Conservation (phyloP, 2,329 filamentous ascomycete species). For the Chrysoporthe austroafricana region DNA sequence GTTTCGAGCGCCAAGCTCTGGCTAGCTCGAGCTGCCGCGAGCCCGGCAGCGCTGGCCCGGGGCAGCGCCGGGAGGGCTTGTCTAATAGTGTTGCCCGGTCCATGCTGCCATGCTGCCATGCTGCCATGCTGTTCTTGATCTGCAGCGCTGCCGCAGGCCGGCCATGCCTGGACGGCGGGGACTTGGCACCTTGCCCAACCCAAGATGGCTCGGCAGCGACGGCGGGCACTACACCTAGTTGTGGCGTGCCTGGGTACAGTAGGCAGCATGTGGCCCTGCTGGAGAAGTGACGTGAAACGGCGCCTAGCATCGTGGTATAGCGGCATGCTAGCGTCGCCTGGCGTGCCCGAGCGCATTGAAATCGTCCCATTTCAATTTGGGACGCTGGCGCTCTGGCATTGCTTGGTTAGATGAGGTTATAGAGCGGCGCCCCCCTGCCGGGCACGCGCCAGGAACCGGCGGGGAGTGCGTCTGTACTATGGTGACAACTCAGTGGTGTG, state of each 20-base stretch:
- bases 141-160: too few species aligned
- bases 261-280: too few species aligned
- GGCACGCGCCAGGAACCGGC: too few species aligned
- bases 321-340: not conserved
- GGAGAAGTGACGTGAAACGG: too few species aligned
- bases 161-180: not conserved
- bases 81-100: not conserved
- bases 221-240: too few species aligned
- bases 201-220: too few species aligned
- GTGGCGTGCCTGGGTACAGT: too few species aligned
- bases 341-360: conserved; percentile 1
- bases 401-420: conserved; percentile 1
- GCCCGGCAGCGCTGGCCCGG: not conserved
- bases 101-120: not conserved
- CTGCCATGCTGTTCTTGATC: too few species aligned
- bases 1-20: not conserved
- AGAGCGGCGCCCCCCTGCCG: too few species aligned
- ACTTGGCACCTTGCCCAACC: too few species aligned
- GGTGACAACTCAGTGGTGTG: conserved; percentile 2
- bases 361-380: not conserved
- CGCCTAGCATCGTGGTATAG: not conserved
- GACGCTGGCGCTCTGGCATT: not conserved
- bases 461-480: too few species aligned
- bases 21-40: not conserved
- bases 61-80: not conserved